Evolutionary conservation across 208 protist species (phyloP), one percentile per base, ranked within the genome.

Genomic region (Acanthamoeba lenticulata): DNA sequence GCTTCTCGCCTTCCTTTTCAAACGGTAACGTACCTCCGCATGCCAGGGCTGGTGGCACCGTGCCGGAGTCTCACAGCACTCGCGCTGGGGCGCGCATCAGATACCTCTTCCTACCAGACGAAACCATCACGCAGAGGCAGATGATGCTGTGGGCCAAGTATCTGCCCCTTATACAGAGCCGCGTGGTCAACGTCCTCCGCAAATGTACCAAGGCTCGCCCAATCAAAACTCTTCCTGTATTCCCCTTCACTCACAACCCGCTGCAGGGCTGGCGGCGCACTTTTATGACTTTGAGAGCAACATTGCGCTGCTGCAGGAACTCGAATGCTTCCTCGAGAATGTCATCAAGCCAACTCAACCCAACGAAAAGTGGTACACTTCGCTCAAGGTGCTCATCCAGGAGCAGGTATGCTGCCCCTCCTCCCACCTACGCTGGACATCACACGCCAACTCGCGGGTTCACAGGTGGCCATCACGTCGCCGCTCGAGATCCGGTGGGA

Each of bases 291-390:
- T 90, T 65, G 47, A 90, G 45, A 55, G 34, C 13, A 65, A 65
- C 21, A 36, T 2, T 13, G 47, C 15, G 49, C 83, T 90, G 9
- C 55, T 90, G 24, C 0, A 36, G 34, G 83, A 57, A n/a, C 32
- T 90, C 21, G 47, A 67, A 29, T 7, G 29, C 32, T 90, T 90
- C 32, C 11, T 90, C 0, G 83, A 90, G 24, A 55, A 90, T 24
- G 83, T 90, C 36, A 42, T 90, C 49, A 55, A 40, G 11, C 11
- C 83, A 1, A 90, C 83, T 40, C 83, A 90, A 29, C 45, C 83
- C 40, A 90, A 90, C 55, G 83, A 90, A 34, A 90, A 90, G 9
- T 90, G 83, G 83, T 90, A 90, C 40, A 69, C 45, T 17, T 55
- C 83, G 32, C 47, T 90, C 45, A 90, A 90, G 36, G 83, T 65